phyloP scores from a whole-genome alignment of 2,329 filamentous ascomycete genomes.

The Monosporascus sp. region DNA sequence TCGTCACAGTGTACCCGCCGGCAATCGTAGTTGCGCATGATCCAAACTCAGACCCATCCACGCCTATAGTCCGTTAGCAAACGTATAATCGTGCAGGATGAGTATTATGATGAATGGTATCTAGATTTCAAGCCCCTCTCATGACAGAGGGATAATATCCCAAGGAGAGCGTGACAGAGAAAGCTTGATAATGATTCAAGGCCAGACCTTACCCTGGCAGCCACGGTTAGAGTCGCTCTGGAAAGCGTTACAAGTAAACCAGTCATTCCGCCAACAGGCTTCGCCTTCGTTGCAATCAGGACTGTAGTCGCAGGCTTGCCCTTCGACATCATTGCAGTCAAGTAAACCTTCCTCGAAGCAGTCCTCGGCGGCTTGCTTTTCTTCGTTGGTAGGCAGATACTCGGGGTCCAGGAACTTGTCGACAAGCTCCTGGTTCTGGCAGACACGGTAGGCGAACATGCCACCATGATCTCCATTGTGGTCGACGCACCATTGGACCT shows the following conservation, averaged over 20 bases:
- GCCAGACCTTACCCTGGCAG: constrained; percentile 28
- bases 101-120: no score
- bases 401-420: constrained; percentile 42
- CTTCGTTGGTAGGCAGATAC: constrained; percentile 43
- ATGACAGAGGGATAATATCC: no score
- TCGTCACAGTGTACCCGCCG: constrained; percentile 47
- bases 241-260: constrained; percentile 49
- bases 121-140: no score
- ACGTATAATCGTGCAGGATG: no score
- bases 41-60: constrained; percentile 37
- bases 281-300: constrained; percentile 40
- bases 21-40: constrained; percentile 47
- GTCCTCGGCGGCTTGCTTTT: constrained; percentile 48
- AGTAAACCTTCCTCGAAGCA: constrained; percentile 45
- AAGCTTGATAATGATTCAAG: no score
- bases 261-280: constrained; percentile 44
- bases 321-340: constrained; percentile 43
- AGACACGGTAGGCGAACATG: constrained; percentile 52
- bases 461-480: constrained; percentile 52
- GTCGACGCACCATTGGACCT: constrained; percentile 52
- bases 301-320: constrained; percentile 43
- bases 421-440: constrained; percentile 44
- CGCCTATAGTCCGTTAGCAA: constrained; percentile 20
- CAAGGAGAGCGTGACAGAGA: no score
- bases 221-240: constrained; percentile 29